These are phyloP conservation scores for Gossypium aridum DNA, from an alignment of 441 rosid genomes.

Conservation along the genomic window DNA sequence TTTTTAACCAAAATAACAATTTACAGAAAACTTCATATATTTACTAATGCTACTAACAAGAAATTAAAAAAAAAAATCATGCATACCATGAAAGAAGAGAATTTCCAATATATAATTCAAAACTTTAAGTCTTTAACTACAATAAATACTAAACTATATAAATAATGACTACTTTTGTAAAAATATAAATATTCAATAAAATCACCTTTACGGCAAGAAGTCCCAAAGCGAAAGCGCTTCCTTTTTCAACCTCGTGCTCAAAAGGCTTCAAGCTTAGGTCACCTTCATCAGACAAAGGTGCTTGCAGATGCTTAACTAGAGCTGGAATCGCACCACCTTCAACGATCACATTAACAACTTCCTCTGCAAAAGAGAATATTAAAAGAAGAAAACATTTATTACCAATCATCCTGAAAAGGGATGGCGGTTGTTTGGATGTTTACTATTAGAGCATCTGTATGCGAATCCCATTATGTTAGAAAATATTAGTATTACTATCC, in stretches of 20 bases:
- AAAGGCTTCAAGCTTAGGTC: constrained; percentile 55
- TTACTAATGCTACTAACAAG: constrained; percentile 3
- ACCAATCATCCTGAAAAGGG: not conserved
- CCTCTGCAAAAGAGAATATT: constrained; percentile 42
- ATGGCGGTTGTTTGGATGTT: not conserved
- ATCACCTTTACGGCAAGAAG: constrained; percentile 89
- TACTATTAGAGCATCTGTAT: not conserved
- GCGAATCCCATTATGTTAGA: not conserved
- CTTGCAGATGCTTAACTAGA: constrained; percentile 83
- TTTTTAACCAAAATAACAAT: not conserved
- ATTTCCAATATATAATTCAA: not conserved
- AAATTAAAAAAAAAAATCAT: not conserved
- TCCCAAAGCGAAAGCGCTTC: constrained; percentile 92
- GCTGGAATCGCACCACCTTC: constrained; percentile 95
- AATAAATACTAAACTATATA: not conserved
- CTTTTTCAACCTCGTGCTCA: constrained; percentile 97
- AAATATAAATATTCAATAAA: not conserved
- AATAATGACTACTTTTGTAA: constrained; percentile 1
- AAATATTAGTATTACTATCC: not conserved
- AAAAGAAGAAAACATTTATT: not conserved
- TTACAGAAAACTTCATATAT: not conserved
- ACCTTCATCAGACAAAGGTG: constrained; percentile 54
- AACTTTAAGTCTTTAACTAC: not conserved
- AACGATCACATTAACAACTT: constrained; percentile 85
- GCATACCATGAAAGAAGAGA: not conserved